phyloP scores from a whole-genome alignment of 139 green algal species.

The Marvania coccoides region DNA sequence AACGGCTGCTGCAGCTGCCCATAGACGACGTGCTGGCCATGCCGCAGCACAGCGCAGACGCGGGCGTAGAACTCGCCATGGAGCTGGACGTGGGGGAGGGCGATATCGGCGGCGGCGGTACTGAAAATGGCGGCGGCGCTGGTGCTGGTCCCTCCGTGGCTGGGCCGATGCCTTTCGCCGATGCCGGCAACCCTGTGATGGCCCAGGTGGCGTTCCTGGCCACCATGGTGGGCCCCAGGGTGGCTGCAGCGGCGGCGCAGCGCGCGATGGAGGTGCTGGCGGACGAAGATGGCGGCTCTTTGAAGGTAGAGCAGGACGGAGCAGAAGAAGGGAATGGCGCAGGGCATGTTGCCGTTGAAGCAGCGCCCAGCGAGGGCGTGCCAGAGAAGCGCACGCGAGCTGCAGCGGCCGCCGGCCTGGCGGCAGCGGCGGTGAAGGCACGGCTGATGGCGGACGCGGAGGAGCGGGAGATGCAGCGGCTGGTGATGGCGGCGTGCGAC shows the following conservation, averaged over 20 bases:
- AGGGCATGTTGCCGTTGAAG: background rate
- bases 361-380: background rate
- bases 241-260: conserved; percentile 78
- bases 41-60: background rate
- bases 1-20: conserved; percentile 82
- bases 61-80: no score
- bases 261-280: conserved; percentile 66
- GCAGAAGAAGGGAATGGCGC: background rate
- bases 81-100: conserved; percentile 4
- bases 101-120: background rate
- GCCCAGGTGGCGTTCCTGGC: conserved; percentile 73
- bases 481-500: conserved; percentile 42
- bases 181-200: conserved; percentile 77
- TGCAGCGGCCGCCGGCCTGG: conserved; percentile 50
- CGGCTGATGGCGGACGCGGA: conserved; percentile 64
- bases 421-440: conserved; percentile 52
- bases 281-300: conserved; percentile 38
- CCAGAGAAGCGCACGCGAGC: conserved; percentile 4
- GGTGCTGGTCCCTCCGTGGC: background rate
- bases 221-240: conserved; percentile 62
- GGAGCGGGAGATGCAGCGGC: conserved; percentile 66
- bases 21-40: conserved; percentile 79
- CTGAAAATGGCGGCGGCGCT: background rate
- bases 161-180: conserved; percentile 58
- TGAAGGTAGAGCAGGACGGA: background rate